Conservation (phyloP, 2,329 filamentous ascomycete species). For the Coniella vitis region DNA sequence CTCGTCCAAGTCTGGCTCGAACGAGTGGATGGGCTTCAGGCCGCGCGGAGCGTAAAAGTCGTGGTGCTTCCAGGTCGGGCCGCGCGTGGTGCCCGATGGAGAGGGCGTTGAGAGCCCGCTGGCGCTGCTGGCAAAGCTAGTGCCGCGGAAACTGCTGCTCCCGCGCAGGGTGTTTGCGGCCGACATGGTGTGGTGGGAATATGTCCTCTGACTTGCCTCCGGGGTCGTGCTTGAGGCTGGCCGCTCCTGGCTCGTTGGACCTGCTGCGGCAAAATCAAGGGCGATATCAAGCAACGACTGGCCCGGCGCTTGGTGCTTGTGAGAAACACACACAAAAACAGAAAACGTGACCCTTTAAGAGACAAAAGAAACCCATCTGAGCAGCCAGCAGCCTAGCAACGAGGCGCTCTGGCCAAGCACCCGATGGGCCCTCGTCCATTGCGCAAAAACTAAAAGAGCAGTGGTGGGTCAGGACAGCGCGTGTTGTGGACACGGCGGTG, state of each 20-base stretch:
- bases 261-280: too few relatives aligned
- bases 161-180: neutral
- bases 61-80: slow-evolving; percentile 2
- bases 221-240: neutral
- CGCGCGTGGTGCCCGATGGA: neutral
- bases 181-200: neutral
- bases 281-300: too few relatives aligned
- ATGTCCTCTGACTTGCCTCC: neutral
- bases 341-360: neutral
- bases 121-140: neutral
- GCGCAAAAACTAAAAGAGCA: neutral
- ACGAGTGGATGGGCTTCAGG: neutral
- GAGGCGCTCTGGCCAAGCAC: neutral
- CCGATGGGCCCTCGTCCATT: neutral
- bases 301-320: too few relatives aligned
- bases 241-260: too few relatives aligned
- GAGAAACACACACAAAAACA: too few relatives aligned
- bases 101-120: neutral
- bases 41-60: slow-evolving; percentile 1
- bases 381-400: neutral
- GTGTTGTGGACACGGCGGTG: slow-evolving; percentile 3
- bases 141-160: neutral
- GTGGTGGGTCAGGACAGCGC: slow-evolving; percentile 3
- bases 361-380: neutral
- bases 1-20: slow-evolving; percentile 42